These are phyloP conservation scores for Trichophyton mentagrophytes DNA, from an alignment of 2,329 filamentous ascomycete genomes.

Conservation along the genomic window DNA sequence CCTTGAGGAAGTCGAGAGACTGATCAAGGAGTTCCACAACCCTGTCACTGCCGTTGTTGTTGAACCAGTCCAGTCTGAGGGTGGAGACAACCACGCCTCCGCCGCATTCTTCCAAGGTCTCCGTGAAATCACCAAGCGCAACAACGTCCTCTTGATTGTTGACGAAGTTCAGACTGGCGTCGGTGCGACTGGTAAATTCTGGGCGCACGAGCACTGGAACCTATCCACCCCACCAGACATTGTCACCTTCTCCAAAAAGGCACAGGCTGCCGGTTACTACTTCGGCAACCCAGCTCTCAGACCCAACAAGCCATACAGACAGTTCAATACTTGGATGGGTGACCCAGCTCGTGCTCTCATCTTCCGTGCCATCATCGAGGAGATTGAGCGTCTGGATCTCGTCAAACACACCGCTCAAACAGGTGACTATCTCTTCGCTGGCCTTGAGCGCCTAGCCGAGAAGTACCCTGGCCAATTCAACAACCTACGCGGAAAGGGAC, in stretches of 20 bases:
- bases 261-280: conserved; percentile 87
- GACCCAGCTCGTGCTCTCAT: conserved; percentile 74
- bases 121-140: conserved; percentile 56
- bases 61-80: conserved; percentile 87
- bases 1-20: conserved; percentile 67
- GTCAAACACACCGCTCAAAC: conserved; percentile 65
- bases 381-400: conserved; percentile 64
- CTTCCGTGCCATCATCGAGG: conserved; percentile 73
- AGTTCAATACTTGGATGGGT: conserved; percentile 98
- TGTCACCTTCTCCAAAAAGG: conserved; percentile 93
- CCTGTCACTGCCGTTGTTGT: conserved; percentile 72
- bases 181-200: conserved; percentile 86
- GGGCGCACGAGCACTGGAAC: conserved; percentile 93
- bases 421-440: conserved; percentile 63
- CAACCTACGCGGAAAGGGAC: conserved; percentile 75
- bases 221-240: conserved; percentile 71
- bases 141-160: conserved; percentile 68
- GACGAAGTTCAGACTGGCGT: conserved; percentile 92
- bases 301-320: conserved; percentile 85
- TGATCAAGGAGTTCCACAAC: conserved; percentile 66
- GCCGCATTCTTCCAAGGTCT: conserved; percentile 77
- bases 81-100: conserved; percentile 86
- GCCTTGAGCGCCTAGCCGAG: conserved; percentile 53
- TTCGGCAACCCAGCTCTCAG: conserved; percentile 66
- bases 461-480: conserved; percentile 65